Conservation (phyloP, 2,329 filamentous ascomycete species). For the Didymella segeticola region DNA sequence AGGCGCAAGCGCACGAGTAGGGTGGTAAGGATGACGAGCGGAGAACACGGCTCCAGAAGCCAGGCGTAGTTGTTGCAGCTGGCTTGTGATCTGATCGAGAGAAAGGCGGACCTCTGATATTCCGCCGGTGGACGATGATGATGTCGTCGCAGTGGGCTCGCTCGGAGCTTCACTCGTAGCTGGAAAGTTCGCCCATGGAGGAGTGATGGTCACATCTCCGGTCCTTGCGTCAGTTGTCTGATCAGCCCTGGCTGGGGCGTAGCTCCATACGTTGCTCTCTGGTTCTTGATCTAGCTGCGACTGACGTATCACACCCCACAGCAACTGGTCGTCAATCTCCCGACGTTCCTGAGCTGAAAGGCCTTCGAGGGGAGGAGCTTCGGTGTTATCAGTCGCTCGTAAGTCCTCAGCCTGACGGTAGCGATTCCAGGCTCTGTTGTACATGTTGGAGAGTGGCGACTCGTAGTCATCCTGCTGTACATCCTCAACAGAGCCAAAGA, state of each 20-base stretch:
- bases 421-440: conserved; percentile 52
- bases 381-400: conserved; percentile 30
- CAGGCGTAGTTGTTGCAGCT: conserved; percentile 27
- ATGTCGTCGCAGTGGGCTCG: conserved; percentile 5
- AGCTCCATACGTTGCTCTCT: conserved; percentile 32
- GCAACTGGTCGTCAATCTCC: conserved; percentile 41
- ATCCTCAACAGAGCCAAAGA: conserved; percentile 57
- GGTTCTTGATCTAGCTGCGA: conserved; percentile 27
- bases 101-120: conserved; percentile 23
- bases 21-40: conserved; percentile 23
- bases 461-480: conserved; percentile 56
- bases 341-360: conserved; percentile 35
- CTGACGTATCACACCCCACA: conserved; percentile 44
- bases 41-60: conserved; percentile 24
- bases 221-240: neutral
- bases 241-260: conserved; percentile 16
- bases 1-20: conserved; percentile 17
- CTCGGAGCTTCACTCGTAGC: neutral
- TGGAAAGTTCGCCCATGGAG: conserved; percentile 8
- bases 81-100: conserved; percentile 26
- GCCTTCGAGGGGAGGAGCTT: conserved; percentile 27
- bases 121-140: conserved; percentile 6
- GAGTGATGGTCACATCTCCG: conserved; percentile 12
- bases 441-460: conserved; percentile 58
- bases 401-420: conserved; percentile 52